Conservation (phyloP, 176 grass and related monocot genomes). For the Aegilops tauschii region DNA sequence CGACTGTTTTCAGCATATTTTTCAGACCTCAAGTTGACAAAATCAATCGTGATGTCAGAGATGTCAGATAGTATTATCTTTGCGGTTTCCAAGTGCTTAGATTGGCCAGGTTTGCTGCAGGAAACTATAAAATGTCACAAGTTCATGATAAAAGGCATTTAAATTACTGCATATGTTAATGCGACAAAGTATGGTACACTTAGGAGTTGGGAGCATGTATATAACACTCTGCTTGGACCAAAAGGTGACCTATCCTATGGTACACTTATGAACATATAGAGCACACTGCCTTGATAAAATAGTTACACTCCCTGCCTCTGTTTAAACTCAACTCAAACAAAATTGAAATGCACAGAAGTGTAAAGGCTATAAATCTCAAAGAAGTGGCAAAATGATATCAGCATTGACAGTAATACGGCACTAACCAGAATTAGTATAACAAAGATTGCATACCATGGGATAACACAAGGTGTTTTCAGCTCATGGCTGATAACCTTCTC, state of each 20-base stretch:
- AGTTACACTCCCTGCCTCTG: no score
- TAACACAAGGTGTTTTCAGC: conserved; percentile 68
- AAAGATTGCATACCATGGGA: conserved; percentile 67
- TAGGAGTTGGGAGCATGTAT: no score
- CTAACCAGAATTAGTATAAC: neutral
- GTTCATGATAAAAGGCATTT: neutral
- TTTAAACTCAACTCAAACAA: neutral
- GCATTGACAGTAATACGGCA: neutral
- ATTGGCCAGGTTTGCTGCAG: conserved; percentile 92
- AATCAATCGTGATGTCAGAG: conserved; percentile 56
- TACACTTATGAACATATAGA: neutral
- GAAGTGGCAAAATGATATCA: neutral
- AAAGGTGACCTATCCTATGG: neutral
- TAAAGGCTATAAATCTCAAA: neutral
- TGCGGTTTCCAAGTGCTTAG: conserved; percentile 96
- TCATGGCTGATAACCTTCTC: conserved; percentile 45
- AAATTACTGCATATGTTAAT: neutral
- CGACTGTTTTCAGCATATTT: conserved; percentile 86
- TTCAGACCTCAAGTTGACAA: conserved; percentile 97
- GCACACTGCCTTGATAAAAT: no score
- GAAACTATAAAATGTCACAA: neutral
- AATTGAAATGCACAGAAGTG: neutral
- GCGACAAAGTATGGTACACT: neutral
- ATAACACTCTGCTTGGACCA: neutral
- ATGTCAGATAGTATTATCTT: conserved; percentile 65